Evolutionary conservation across 1,139 yeast genomes (phyloP).

Genomic region (Hansenula lynferdii): DNA sequence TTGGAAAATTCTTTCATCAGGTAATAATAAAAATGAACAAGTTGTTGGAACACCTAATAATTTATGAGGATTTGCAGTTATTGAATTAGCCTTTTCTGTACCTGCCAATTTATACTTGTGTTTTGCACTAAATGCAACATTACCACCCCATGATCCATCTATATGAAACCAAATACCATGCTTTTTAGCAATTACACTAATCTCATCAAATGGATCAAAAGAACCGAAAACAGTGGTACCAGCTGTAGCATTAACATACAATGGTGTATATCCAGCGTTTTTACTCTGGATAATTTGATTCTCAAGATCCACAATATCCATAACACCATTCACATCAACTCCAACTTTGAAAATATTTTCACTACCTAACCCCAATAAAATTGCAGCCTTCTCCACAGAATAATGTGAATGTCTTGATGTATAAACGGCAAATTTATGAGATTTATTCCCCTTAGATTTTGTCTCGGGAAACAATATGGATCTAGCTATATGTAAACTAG

Average conservation of each 20-base stretch:
- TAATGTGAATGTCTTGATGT: conserved; percentile 76
- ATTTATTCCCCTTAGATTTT: conserved; percentile 52
- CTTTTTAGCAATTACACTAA: conserved; percentile 49
- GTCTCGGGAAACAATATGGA: conserved; percentile 66
- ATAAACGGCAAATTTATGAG: conserved; percentile 59
- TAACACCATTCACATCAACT: conserved; percentile 50
- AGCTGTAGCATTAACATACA: conserved; percentile 79
- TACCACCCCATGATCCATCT: conserved; percentile 94
- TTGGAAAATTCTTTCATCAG: conserved; percentile 62
- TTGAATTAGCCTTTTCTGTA: conserved; percentile 63
- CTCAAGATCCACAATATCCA: conserved; percentile 48
- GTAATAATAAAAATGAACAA: conserved; percentile 73
- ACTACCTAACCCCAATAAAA: conserved; percentile 69
- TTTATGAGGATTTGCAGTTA: conserved; percentile 84
- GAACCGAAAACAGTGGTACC: conserved; percentile 91
- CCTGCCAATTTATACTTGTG: conserved; percentile 52
- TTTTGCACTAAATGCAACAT: conserved; percentile 59
- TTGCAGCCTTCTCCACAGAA: conserved; percentile 80
- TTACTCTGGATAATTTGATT: conserved; percentile 37
- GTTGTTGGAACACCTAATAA: conserved; percentile 90
- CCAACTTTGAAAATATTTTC: conserved; percentile 58
- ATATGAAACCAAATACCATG: conserved; percentile 71
- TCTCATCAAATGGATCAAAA: conserved; percentile 60
- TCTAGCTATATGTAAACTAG: conserved; percentile 77
- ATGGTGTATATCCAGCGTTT: conserved; percentile 59